Evolutionary conservation across 1,284 basidiomycete genomes (phyloP).

Genomic region (Schizopora paradoxa): DNA sequence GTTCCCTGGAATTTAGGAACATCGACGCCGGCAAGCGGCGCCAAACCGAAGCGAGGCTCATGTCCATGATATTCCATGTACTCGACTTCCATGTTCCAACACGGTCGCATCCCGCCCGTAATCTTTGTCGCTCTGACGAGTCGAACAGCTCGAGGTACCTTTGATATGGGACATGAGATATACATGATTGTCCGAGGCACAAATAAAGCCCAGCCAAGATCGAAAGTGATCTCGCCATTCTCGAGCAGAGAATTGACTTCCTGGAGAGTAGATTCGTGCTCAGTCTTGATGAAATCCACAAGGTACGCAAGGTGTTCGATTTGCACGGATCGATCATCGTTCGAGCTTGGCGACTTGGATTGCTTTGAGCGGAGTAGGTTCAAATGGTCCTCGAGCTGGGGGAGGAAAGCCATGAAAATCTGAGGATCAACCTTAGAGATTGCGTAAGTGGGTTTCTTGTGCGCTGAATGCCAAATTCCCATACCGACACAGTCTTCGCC

Average conservation of each 20-base stretch:
- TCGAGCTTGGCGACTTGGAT: conserved; percentile 15
- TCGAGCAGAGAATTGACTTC: conserved; percentile 18
- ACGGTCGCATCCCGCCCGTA: neutral
- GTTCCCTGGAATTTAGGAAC: neutral
- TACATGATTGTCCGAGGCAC: conserved; percentile 10
- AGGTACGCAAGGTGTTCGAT: conserved; percentile 18
- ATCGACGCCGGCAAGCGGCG: neutral
- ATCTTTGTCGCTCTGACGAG: neutral
- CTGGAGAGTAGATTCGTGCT: conserved; percentile 15
- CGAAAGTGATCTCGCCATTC: conserved; percentile 20
- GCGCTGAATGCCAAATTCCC: neutral
- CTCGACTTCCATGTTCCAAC: conserved; percentile 8
- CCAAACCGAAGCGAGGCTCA: neutral
- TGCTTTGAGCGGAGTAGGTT: neutral
- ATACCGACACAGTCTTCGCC: conserved; percentile 6
- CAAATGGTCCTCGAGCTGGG: conserved; percentile 1
- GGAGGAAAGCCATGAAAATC: conserved; percentile 2
- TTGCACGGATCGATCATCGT: conserved; percentile 38
- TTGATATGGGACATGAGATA: conserved; percentile 11
- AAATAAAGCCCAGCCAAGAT: conserved; percentile 23
- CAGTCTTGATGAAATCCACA: conserved; percentile 17
- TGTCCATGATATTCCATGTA: conserved; percentile 6
- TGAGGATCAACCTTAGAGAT: conserved; percentile 2
- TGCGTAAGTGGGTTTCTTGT: neutral
- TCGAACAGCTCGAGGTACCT: conserved; percentile 6